Percentiles rank a stretch among this genome's conserved stretches.
These are phyloP conservation scores for Didymella segeticola DNA, from an alignment of 2,329 filamentous ascomycete species.

Conservation along the genomic window DNA sequence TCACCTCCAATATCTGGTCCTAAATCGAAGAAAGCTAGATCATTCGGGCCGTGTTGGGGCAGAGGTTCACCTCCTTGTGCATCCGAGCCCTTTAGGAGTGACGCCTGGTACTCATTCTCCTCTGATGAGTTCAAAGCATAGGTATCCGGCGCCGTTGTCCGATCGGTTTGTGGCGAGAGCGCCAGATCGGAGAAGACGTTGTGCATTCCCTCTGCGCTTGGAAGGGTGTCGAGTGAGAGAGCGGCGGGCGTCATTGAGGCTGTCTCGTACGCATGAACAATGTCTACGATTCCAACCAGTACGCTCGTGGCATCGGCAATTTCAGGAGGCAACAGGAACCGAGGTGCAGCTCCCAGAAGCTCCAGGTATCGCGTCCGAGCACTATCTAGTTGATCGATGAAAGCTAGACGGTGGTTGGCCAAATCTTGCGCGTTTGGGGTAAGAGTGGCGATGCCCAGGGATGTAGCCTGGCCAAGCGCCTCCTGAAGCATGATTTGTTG, in stretches of 20 bases:
- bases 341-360: not conserved
- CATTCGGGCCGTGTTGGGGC: no score
- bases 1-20: not conserved
- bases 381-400: not conserved
- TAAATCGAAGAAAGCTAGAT: not conserved
- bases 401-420: not conserved
- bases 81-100: not conserved
- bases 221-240: not conserved
- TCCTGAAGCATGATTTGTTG: not conserved
- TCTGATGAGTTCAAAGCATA: not conserved
- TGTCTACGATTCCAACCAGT: not conserved
- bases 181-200: not conserved
- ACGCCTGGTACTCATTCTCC: not conserved
- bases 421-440: no score
- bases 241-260: not conserved
- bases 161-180: not conserved
- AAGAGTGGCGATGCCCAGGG: no score
- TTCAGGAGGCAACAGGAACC: not conserved
- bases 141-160: not conserved
- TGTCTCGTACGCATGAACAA: not conserved
- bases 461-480: not conserved
- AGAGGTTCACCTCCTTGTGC: not conserved
- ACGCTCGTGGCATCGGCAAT: not conserved
- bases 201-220: not conserved
- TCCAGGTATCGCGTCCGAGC: not conserved